Conservation (phyloP, 2,329 filamentous ascomycete species). For the Sporothrix schenckii region DNA sequence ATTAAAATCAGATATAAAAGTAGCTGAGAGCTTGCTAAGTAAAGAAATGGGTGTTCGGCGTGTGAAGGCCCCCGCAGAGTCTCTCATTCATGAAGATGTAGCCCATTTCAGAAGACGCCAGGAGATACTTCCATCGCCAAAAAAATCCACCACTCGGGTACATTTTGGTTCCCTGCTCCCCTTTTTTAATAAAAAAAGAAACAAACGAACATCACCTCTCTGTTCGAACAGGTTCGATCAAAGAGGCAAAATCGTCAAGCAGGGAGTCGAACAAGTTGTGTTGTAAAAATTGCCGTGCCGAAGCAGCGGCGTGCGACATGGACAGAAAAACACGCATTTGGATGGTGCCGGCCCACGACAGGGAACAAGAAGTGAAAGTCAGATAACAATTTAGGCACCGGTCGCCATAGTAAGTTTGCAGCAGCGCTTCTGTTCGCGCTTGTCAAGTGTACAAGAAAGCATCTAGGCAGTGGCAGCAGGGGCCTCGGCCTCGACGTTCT, state of each 20-base stretch:
- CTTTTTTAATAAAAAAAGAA: not conserved
- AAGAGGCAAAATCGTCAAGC: slow-evolving; percentile 24
- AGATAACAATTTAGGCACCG: slow-evolving; percentile 28
- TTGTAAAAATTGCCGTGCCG: slow-evolving; percentile 27
- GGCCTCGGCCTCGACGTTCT: slow-evolving; percentile 43
- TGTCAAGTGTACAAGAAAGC: not conserved
- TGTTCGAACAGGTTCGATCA: not conserved
- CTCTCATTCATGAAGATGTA: slow-evolving; percentile 37
- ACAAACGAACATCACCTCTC: not conserved
- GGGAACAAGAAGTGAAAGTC: slow-evolving; percentile 8
- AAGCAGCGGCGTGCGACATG: slow-evolving; percentile 18
- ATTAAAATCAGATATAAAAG: slow-evolving; percentile 35
- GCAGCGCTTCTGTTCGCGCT: slow-evolving; percentile 27
- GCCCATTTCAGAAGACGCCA: slow-evolving; percentile 36
- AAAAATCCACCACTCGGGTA: slow-evolving; percentile 28
- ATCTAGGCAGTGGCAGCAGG: slow-evolving; percentile 42
- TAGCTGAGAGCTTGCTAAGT: slow-evolving; percentile 36
- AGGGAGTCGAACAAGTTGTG: slow-evolving; percentile 4
- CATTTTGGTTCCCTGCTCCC: slow-evolving; percentile 31
- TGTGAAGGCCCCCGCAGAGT: slow-evolving; percentile 37
- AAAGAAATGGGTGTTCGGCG: slow-evolving; percentile 35
- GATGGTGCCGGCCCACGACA: slow-evolving; percentile 19
- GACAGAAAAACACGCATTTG: slow-evolving; percentile 23
- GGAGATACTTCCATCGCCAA: slow-evolving; percentile 31
- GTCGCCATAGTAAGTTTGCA: slow-evolving; percentile 29